Percentiles rank a stretch among this genome's conserved stretches.
phyloP scores from a whole-genome alignment of 2,329 filamentous ascomycete species.

The Ploettnerulaceae sp. region DNA sequence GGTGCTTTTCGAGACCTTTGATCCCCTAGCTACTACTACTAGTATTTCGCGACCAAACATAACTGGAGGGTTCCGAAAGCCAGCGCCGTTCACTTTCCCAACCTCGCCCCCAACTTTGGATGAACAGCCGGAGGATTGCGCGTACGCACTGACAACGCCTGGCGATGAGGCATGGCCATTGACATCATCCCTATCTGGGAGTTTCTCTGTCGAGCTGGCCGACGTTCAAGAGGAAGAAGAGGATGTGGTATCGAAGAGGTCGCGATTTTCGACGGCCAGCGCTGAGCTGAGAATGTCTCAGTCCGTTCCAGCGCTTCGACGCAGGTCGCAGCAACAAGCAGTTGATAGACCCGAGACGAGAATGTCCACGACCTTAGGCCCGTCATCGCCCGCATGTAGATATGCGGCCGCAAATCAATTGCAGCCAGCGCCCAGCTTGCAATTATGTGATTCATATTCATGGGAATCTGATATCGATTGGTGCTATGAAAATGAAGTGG shows the following conservation, averaged over 20 bases:
- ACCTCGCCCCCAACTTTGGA: constrained; percentile 21
- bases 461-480: constrained; percentile 70
- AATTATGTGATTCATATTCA: constrained; percentile 42
- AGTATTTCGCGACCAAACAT: constrained; percentile 42
- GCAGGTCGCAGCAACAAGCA: constrained; percentile 40
- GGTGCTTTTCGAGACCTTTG: constrained; percentile 41
- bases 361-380: constrained; percentile 21
- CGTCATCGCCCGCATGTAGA: constrained; percentile 8
- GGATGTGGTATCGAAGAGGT: constrained; percentile 29
- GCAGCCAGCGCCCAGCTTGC: constrained; percentile 20
- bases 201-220: constrained; percentile 39
- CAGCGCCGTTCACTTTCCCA: constrained; percentile 38
- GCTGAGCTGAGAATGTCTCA: constrained; percentile 29
- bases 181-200: constrained; percentile 23
- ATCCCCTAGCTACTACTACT: constrained; percentile 35
- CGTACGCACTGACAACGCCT: constrained; percentile 41
- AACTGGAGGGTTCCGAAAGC: constrained; percentile 42
- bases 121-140: constrained; percentile 30
- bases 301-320: constrained; percentile 32
- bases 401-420: constrained; percentile 4
- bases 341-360: constrained; percentile 26
- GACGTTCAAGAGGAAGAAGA: constrained; percentile 63
- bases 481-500: constrained; percentile 63
- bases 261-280: constrained; percentile 26
- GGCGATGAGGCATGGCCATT: constrained; percentile 44